Base-by-base conservation (phyloP, 2,329 filamentous ascomycete genomes). In the Neonectria neomacrospora region DNA sequence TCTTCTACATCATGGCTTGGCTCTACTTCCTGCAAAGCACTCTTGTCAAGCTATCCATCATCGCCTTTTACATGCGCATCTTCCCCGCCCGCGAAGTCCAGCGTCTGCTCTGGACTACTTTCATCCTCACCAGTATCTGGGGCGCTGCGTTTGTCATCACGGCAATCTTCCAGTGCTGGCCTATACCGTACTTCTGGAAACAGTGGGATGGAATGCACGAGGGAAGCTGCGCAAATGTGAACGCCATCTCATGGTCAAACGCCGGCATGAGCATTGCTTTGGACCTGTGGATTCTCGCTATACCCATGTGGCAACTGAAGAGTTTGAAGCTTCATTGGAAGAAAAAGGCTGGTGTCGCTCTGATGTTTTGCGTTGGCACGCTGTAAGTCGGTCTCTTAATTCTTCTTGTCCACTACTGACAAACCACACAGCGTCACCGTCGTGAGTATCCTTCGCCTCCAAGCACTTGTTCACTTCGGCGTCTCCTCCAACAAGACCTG, bases 51-150 rank as follows among this genome's bases (percentile, higher is more conserved):
- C 53, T 66, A 2, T 63, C 63, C 8, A 59, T 66, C 10, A 14
- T 66, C 0, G 58, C 66, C 12, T 63, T 66, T 3, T 66, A 66
- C 20, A 63, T 66, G 2, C 58, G 63, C 0, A 66, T 66, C 6
- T 66, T 66, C 2, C 64, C 58, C 0, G 39, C 26, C 5, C 16
- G 5, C 3, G n/a, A 7, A 10, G 32, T 47, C 5, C 22, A n/a
- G 34, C 41, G 59, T 18, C 1, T 57, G 2, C 54, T 66, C 14
- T 66, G 64, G 64, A 54, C 26, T 12, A 66, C 64, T 1, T 34
- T 66, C 3, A 41, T n/a, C 1, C 8, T 52, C 1, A 37, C 28
- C 1, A 11, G 34, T 0, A 16, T 66, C 26, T 48, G 16, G 4
- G 47, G 64, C 3, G 41, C 54, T 22, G 6, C 63, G 0, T 8